Percentiles rank a stretch among this genome's conserved stretches.
Conservation (phyloP, 2,329 filamentous ascomycete genomes). For the Hypomyces rosellus region DNA sequence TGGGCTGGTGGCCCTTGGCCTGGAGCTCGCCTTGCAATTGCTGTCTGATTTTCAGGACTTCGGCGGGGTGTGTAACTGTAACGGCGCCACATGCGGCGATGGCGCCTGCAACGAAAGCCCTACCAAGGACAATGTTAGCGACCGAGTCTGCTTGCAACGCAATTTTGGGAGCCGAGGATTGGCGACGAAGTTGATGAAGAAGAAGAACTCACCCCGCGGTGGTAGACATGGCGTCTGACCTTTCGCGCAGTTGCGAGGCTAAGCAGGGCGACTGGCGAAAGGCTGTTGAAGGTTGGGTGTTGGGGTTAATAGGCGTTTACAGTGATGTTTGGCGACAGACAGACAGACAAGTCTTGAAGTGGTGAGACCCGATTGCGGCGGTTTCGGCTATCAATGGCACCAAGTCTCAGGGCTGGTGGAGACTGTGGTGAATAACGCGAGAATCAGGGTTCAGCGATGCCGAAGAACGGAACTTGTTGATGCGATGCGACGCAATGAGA, state of each 20-base stretch:
- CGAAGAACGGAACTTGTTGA: background rate
- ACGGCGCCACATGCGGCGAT: constrained; percentile 96
- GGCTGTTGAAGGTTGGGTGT: background rate
- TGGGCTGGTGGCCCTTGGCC: constrained; percentile 73
- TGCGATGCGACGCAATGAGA: no score
- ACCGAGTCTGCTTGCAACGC: background rate
- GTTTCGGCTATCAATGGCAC: background rate
- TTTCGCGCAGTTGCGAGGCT: constrained; percentile 1
- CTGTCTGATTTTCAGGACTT: constrained; percentile 99
- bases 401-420: background rate
- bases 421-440: background rate
- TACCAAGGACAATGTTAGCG: constrained; percentile 21
- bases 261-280: constrained; percentile 7
- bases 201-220: constrained; percentile 8
- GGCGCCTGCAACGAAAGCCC: constrained; percentile 91
- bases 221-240: constrained; percentile 11
- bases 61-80: constrained; percentile 94
- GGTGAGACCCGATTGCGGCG: constrained; percentile 1
- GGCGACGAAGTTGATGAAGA: background rate
- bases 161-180: background rate
- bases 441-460: background rate
- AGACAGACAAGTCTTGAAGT: background rate
- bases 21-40: constrained; percentile 96
- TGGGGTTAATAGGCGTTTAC: no score
- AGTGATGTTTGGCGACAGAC: no score